These are phyloP conservation scores for Mentha longifolia DNA, from an alignment of 257 asterid genomes.

Conservation along the genomic window DNA sequence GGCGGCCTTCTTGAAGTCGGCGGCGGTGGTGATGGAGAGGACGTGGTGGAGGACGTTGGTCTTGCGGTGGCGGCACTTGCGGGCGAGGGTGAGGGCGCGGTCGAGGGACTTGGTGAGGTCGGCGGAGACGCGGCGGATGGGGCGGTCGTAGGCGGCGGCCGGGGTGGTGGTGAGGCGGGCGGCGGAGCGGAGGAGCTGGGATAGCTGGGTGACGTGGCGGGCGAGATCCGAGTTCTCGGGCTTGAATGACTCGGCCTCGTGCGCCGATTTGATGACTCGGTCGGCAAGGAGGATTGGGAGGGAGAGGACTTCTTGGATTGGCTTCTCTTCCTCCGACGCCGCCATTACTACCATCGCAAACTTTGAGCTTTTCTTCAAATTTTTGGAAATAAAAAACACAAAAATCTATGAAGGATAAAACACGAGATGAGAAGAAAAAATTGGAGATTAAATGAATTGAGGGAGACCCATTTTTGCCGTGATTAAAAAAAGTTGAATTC, in stretches of 20 bases:
- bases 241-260: constrained; percentile 57
- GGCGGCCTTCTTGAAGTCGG: constrained; percentile 52
- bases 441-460: not conserved
- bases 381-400: too few relatives aligned
- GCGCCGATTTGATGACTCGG: constrained; percentile 51
- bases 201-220: constrained; percentile 44
- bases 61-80: constrained; percentile 51
- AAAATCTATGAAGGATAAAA: too few relatives aligned
- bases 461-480: too few relatives aligned
- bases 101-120: constrained; percentile 52
- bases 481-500: not conserved
- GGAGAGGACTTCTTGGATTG: constrained; percentile 58
- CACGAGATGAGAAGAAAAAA: not conserved
- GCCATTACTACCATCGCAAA: constrained; percentile 23
- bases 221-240: constrained; percentile 50
- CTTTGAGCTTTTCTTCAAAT: not conserved
- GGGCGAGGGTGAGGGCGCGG: constrained; percentile 50
- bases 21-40: constrained; percentile 57
- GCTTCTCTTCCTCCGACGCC: constrained; percentile 46
- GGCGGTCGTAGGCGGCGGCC: constrained; percentile 57
- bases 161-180: constrained; percentile 50
- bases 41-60: constrained; percentile 60
- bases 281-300: constrained; percentile 57
- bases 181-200: constrained; percentile 55
- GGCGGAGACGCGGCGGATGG: constrained; percentile 56